Base-by-base conservation (phyloP, 2,329 filamentous ascomycete species). In the Microsporum canis region DNA sequence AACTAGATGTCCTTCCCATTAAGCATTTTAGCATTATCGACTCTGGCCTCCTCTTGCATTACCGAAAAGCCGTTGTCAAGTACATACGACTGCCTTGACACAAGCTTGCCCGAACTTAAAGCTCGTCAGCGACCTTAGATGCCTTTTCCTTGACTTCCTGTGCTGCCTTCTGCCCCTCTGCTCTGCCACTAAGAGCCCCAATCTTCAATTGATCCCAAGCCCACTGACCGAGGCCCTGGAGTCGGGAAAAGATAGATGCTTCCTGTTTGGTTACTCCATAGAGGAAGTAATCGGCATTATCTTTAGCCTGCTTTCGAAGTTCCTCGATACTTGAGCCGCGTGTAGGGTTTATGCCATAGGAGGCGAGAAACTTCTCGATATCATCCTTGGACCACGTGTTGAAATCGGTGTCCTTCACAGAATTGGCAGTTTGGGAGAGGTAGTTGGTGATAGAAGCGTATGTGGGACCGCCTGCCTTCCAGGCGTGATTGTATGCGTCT, bases 361-460 rank as follows among this genome's bases (percentile, higher is more conserved):
- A 87, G 70, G 92, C 88, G 5, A 92, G 82, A 69, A 91, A 92
- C 0, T 82, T 77, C 79, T 92, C 91, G 64, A 94, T 78, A 31
- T 92, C 87, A 45, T 79, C 81, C 57, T 80, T 77, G 29, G 79
- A 87, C 88, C 88, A 92, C 0, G 82, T 83, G 59, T 90, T 84
- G 65, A 92, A 92, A 0, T 82, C 78, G 29, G 74, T 79, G 56
- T 84, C 78, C 77, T 89, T 90, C 56, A 80, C 86, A 7, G 81
- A 71, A 61, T 81, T 81, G 3, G 88, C 89, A 33, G 84, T 84
- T 62, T 84, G 77, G 7, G 85, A 76, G 2, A 91, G 77, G 68
- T 88, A 88, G 60, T 82, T 87, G 6, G 88, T 91, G 7, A 84
- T 84, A 2, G 87, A 87, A 45, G 87, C 87, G 62, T 77, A 77